These are phyloP conservation scores for Acer yangbiense DNA, from an alignment of 345 rosid genomes.

Conservation along the genomic window DNA sequence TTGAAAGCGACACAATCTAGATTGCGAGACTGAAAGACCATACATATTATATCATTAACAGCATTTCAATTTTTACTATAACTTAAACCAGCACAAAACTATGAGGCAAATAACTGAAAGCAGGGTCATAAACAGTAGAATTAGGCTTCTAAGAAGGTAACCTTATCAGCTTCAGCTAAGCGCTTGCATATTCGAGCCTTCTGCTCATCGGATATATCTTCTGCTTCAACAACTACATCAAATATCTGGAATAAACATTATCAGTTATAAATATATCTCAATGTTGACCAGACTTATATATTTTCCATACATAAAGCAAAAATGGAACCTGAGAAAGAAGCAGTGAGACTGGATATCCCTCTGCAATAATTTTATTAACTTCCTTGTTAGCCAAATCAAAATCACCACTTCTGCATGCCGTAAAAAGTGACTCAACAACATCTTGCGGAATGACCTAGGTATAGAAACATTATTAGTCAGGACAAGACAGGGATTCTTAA, in stretches of 20 bases:
- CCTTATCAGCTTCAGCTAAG: slow-evolving; percentile 87
- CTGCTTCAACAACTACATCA: slow-evolving; percentile 64
- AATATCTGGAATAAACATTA: slow-evolving; percentile 53
- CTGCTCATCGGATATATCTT: slow-evolving; percentile 80
- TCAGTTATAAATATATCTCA: slow-evolving; percentile 17
- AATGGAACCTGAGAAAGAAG: slow-evolving; percentile 70
- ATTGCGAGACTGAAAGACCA: background rate
- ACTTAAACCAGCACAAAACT: background rate
- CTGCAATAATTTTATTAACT: slow-evolving; percentile 75
- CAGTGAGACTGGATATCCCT: slow-evolving; percentile 92
- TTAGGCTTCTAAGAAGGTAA: slow-evolving; percentile 20
- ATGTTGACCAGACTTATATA: slow-evolving; percentile 1
- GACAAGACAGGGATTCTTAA: background rate
- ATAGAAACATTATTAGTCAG: slow-evolving; percentile 3
- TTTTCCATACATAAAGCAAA: slow-evolving; percentile 8
- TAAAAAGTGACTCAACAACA: slow-evolving; percentile 59
- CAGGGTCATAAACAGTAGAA: background rate
- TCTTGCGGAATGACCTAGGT: slow-evolving; percentile 73
- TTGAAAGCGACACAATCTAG: background rate
- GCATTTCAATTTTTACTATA: slow-evolving; percentile 2
- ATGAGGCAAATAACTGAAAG: background rate
- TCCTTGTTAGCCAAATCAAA: slow-evolving; percentile 89
- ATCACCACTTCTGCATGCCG: slow-evolving; percentile 80
- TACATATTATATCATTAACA: background rate
- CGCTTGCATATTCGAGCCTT: slow-evolving; percentile 87